A percentile compares a stretch with the other conserved stretches of the same genome.
Evolutionary conservation across 495 filamentous ascomycete genomes (phyloP).

Genomic region (Alectoria sarmentosa): DNA sequence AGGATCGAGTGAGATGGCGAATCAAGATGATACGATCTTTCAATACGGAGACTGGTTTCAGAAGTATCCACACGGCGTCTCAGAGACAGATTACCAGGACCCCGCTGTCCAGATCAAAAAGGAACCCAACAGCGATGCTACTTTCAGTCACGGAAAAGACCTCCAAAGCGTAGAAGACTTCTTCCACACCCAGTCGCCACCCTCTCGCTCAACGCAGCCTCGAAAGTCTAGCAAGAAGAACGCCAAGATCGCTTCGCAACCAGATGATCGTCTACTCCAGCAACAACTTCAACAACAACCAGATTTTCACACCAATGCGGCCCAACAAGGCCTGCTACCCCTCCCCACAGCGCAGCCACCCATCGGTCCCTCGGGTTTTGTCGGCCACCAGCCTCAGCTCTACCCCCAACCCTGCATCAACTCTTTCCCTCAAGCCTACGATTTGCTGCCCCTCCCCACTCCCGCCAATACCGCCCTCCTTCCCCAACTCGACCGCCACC

Average conservation of each 20-base stretch:
- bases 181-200: conserved; percentile 74
- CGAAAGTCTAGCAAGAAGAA: conserved; percentile 36
- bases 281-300: conserved; percentile 29
- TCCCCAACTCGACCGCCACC: conserved; percentile 65
- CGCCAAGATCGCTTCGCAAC: conserved; percentile 25
- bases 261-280: conserved; percentile 20
- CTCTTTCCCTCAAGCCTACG: conserved; percentile 28
- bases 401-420: conserved; percentile 19
- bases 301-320: conserved; percentile 5
- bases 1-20: conserved; percentile 34
- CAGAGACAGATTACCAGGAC: conserved; percentile 74
- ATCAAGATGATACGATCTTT: conserved; percentile 62
- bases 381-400: conserved; percentile 29
- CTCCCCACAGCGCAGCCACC: conserved; percentile 33
- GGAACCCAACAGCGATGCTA: conserved; percentile 70
- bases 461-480: conserved; percentile 39
- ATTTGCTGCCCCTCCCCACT: conserved; percentile 37
- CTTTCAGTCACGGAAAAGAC: conserved; percentile 77
- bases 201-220: conserved; percentile 42
- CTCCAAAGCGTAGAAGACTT: conserved; percentile 93
- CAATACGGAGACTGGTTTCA: conserved; percentile 99
- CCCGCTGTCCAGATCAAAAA: conserved; percentile 58
- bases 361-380: conserved; percentile 32
- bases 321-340: conserved; percentile 32
- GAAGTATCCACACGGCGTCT: conserved; percentile 88